Evolutionary conservation across 306 rosid genomes (phyloP), one percentile per base, ranked within the genome.

Genomic region (Crataegus laevigata): DNA sequence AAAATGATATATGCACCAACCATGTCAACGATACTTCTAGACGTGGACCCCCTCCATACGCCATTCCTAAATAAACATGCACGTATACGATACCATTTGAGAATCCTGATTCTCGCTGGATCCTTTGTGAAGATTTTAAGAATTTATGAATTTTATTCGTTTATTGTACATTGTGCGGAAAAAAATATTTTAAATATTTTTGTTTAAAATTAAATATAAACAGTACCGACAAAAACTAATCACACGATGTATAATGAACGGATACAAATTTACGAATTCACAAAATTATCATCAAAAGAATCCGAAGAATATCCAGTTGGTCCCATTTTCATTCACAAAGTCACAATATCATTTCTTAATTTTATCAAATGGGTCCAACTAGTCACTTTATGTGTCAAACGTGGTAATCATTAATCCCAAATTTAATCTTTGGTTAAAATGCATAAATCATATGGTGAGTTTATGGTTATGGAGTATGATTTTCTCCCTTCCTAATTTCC

Each of bases 191-290:
- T 6, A 6, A 34, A 6, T 6, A 34, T 34, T 34, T 32, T 34
- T 34, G 6, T 34, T 34, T 34, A 34, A 34, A 32, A 34, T 34
- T 34, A 34, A 34, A 34, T 34, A 34, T 34, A 34, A 34, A 34
- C 38, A 34, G 38, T 34, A 34, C 8, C 2, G 38, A 34, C 8
- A 34, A 34, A 34, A 34, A 34, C 8, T 34, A 2, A 34, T 6
- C 38, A 0, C 8, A 34, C 2, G 8, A 34, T 34, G 1, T 7
- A 34, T 1, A 6, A 34, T 34, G 8, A 34, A 34, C 38, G 2
- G 0, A 34, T 0, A 34, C 0, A 34, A 34, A 6, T 34, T 34
- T 34, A 34, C 9, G 0, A 6, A 34, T 34, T 34, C 2, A 0
- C 1, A 34, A 6, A 6, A 34, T 34, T 0, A 0, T 34, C 2